A percentile compares a stretch with the other conserved stretches of the same genome.
phyloP scores from a whole-genome alignment of 768 basidiomycete genomes.

The Paxillus rubicundulus region DNA sequence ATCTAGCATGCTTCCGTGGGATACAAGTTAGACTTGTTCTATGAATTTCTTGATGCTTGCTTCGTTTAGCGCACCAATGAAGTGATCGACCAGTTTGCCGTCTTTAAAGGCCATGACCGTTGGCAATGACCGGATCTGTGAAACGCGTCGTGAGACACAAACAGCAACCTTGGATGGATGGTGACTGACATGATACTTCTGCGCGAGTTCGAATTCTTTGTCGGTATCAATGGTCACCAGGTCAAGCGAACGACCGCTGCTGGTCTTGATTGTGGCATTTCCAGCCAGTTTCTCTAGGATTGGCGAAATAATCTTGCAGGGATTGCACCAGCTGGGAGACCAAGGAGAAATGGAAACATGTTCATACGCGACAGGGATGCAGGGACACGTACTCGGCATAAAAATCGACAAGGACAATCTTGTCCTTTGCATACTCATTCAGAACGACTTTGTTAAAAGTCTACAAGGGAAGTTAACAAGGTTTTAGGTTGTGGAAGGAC shows the following conservation, averaged over 20 bases:
- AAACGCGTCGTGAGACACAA: neutral
- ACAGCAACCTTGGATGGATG: neutral
- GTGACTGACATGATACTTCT: constrained; percentile 43
- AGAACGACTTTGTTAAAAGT: constrained; percentile 33
- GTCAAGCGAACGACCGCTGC: constrained; percentile 59
- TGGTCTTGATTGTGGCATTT: constrained; percentile 43
- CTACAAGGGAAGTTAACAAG: constrained; percentile 19
- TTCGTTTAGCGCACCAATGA: constrained; percentile 58
- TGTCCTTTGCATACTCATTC: constrained; percentile 38
- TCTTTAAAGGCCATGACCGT: constrained; percentile 77
- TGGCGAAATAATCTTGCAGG: constrained; percentile 73
- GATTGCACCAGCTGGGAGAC: constrained; percentile 66
- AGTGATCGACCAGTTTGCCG: constrained; percentile 56
- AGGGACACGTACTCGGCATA: constrained; percentile 66
- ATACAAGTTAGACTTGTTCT: constrained; percentile 32
- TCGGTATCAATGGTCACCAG: constrained; percentile 71
- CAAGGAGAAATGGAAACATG: neutral
- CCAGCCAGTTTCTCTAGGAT: constrained; percentile 58
- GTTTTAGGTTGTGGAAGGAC: neutral
- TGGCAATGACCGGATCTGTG: constrained; percentile 69
- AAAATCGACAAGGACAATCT: constrained; percentile 72
- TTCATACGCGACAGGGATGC: constrained; percentile 5
- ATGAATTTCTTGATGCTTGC: constrained; percentile 45
- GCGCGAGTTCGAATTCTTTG: constrained; percentile 48
- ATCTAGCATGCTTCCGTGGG: neutral